Evolutionary conservation across 2,329 filamentous ascomycete species (phyloP).

Genomic region (Penicillium sclerotiorum): DNA sequence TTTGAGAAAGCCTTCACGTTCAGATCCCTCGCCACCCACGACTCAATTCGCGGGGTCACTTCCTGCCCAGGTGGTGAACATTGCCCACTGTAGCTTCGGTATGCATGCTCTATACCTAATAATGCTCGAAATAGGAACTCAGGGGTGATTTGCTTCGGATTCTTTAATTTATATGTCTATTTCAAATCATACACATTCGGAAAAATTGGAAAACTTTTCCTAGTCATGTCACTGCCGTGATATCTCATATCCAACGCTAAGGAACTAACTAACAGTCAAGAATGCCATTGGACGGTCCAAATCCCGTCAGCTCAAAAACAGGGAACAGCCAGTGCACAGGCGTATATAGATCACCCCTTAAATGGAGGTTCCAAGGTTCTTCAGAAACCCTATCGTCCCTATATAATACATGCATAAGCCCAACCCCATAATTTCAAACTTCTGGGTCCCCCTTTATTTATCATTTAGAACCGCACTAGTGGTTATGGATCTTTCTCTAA

Average conservation of each 20-base stretch:
- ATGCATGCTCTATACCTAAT: too few relatives aligned
- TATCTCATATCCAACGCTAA: slow-evolving; percentile 12
- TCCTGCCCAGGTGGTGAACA: too few relatives aligned
- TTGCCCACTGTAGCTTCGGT: too few relatives aligned
- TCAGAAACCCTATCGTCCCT: slow-evolving; percentile 12
- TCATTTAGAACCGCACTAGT: slow-evolving; percentile 13
- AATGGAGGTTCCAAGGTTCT: too few relatives aligned
- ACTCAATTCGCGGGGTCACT: neutral
- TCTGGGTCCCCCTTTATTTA: too few relatives aligned
- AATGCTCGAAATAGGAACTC: neutral
- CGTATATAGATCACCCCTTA: neutral
- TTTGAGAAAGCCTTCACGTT: slow-evolving; percentile 4
- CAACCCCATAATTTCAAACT: slow-evolving; percentile 12
- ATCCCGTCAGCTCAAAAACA: neutral
- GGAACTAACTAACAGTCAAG: neutral
- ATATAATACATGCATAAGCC: slow-evolving; percentile 16
- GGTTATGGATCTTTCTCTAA: slow-evolving; percentile 17
- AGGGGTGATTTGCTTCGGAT: neutral
- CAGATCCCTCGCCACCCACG: slow-evolving; percentile 11
- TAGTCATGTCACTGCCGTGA: neutral
- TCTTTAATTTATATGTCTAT: neutral
- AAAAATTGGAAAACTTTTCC: neutral
- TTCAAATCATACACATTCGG: too few relatives aligned
- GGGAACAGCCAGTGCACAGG: neutral
- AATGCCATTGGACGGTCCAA: slow-evolving; percentile 10